phyloP scores from a whole-genome alignment of 2,329 filamentous ascomycete species.

The Neonectria magnoliae region DNA sequence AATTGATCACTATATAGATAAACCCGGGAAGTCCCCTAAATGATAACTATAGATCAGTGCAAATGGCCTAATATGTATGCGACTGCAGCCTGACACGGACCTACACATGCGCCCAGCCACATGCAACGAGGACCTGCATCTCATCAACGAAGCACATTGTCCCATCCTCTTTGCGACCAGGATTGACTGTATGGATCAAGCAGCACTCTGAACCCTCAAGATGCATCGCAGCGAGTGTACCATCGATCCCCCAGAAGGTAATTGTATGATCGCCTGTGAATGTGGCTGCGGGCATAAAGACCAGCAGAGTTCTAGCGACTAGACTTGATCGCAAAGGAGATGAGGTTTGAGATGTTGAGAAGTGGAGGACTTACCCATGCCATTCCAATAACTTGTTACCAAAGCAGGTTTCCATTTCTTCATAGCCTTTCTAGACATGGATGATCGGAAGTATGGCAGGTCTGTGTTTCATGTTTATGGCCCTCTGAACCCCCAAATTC shows the following conservation, averaged over 20 bases:
- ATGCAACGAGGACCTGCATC: constrained; percentile 7
- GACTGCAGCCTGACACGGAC: too few relatives aligned
- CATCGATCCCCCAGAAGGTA: constrained; percentile 1
- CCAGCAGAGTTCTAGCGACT: background rate
- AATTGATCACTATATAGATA: too few relatives aligned
- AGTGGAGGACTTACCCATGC: background rate
- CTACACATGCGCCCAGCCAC: constrained; percentile 11
- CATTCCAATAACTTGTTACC: constrained; percentile 7
- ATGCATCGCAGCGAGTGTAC: background rate
- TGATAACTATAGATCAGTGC: too few relatives aligned
- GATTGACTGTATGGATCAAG: constrained; percentile 6
- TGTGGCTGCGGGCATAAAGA: background rate
- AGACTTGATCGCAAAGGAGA: background rate
- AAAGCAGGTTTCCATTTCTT: background rate
- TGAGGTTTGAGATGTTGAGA: background rate
- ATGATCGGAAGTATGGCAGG: constrained; percentile 8
- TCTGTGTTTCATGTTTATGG: background rate
- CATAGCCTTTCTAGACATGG: constrained; percentile 3
- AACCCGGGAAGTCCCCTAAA: too few relatives aligned
- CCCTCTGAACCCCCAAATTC: too few relatives aligned
- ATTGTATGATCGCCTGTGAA: background rate
- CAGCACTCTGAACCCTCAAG: constrained; percentile 6
- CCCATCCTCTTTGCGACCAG: background rate
- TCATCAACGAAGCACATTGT: constrained; percentile 1
- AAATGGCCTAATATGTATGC: too few relatives aligned